phyloP scores from a whole-genome alignment of 2,329 filamentous ascomycete species.

The Mycosphaerella arachidis region DNA sequence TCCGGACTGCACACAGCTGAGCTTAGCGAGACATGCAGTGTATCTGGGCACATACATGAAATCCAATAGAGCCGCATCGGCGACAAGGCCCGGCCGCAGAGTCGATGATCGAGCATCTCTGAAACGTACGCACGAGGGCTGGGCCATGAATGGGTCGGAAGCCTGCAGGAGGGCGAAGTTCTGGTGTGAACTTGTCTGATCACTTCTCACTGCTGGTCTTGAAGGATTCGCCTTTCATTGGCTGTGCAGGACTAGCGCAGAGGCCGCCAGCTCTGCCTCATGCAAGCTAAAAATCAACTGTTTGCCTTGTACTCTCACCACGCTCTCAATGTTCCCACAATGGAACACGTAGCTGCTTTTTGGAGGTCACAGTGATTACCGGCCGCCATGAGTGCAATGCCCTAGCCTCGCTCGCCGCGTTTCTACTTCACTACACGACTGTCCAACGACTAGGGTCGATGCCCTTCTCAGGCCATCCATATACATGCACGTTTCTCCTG shows the following conservation, averaged over 20 bases:
- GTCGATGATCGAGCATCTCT: neutral
- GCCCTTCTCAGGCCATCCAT: neutral
- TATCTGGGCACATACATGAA: neutral
- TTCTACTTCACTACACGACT: neutral
- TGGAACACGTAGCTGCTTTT: neutral
- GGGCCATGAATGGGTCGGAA: neutral
- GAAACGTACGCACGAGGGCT: neutral
- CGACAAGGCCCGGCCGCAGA: neutral
- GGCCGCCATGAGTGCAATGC: neutral
- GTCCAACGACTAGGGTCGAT: neutral
- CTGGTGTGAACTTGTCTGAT: constrained; percentile 7
- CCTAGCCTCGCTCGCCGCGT: constrained; percentile 1
- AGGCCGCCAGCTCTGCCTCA: neutral
- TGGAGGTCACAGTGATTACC: neutral
- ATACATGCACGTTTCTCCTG: neutral
- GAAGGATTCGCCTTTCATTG: neutral
- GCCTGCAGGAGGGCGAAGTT: neutral
- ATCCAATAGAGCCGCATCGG: neutral
- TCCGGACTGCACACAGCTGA: neutral
- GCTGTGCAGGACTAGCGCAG: neutral
- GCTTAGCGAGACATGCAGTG: neutral
- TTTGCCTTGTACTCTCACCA: constrained; percentile 10
- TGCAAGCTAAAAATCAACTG: constrained; percentile 5
- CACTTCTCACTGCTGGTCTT: constrained; percentile 7
- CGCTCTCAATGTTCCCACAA: neutral